Base-by-base conservation (phyloP, 148 eudicot genomes). In the Spergularia marina region DNA sequence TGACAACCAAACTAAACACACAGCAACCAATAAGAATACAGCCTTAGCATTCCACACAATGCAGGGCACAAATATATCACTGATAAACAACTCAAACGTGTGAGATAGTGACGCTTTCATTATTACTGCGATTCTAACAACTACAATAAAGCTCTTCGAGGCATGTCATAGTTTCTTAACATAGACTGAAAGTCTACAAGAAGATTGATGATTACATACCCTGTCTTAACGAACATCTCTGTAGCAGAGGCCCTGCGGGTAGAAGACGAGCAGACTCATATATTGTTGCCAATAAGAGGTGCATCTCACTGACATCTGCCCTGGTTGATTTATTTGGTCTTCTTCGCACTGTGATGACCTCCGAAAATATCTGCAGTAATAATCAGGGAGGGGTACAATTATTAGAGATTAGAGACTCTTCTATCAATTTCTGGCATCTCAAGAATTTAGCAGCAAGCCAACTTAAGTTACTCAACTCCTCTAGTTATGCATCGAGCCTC, bases 181-280 rank as follows among this genome's bases (percentile, higher is more conserved):
- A 72, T 12, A 17, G 2, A 60, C 21, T 9, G 60, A 59, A 56
- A 4, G 18, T n/a, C 47, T 15, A 16, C 66, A 41, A 41, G 61
- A 78, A 18, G 65, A 7, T 5, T 64, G 53, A 23, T 34, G 56
- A 81, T n/a, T 51, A 65, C 70, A 71, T 78, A 87, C 90, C 90
- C 47, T 83, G 80, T 62, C 41, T 40, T 54, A 81, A 75, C 39
- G 88, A 85, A 70, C 90, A 83, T 79, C 90, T 85, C 70, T 84
- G 90, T 65, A 87, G 83, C 72, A 87, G 68, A 54, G 86, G 86
- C 52, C 90, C 90, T 54, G 90, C 83, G 69, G 90, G 88, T 34
- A 83, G 85, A 70, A 87, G 85, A 25, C 88, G 90, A 61, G 88
- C 80, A 44, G 88, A 83, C 70, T 87, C 90, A 79, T 83, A 87